Base-by-base conservation (phyloP, 1,139 yeast genomes). In the Fermentozyma sake region DNA sequence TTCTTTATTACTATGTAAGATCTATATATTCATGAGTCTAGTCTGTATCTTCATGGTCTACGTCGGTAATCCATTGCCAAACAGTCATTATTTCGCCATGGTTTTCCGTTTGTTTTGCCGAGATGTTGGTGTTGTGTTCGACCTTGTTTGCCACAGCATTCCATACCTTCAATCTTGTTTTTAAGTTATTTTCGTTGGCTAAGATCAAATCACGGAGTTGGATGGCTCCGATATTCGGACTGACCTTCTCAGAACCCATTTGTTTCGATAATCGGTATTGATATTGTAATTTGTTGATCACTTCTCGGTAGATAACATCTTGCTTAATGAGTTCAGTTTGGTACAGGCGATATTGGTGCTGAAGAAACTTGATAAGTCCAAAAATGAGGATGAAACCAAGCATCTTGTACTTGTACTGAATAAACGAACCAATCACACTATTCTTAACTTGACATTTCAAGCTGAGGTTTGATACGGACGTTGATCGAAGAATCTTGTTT, bases 11-110 rank as follows among this genome's bases (percentile, higher is more conserved):
- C 6, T 6, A 22, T 14, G 18, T 22, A 22, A 7, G 4, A 14
- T 14, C 14, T 22, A 10, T 10, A 22, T 6, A 14, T 13, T 14
- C 15, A 8, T 14, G 16, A 8, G n/a, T 23, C 20, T 7, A 7
- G 7, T 23, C 12, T 16, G 12, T 24, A 8, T 43, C 51, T n/a
- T n/a, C n/a, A n/a, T n/a, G n/a, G n/a, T n/a, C n/a, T 14, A 59
- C 33, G 22, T 63, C 71, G 9, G 83, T 76, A 16, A 79, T 67
- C 95, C 95, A 87, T 48, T 85, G 86, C 95, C 95, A 86, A 17
- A 85, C 86, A 46, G 79, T 76, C 76, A 82, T 76, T 35, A 86
- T 81, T 42, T 86, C 96, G 4, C 96, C 96, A 43, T 80, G 84
- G 22, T 78, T 65, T 48, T 87, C 96, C 36, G 75, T 55, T 35